phyloP scores from a whole-genome alignment of 1,284 basidiomycete species.

The Trichosporon faecale region DNA sequence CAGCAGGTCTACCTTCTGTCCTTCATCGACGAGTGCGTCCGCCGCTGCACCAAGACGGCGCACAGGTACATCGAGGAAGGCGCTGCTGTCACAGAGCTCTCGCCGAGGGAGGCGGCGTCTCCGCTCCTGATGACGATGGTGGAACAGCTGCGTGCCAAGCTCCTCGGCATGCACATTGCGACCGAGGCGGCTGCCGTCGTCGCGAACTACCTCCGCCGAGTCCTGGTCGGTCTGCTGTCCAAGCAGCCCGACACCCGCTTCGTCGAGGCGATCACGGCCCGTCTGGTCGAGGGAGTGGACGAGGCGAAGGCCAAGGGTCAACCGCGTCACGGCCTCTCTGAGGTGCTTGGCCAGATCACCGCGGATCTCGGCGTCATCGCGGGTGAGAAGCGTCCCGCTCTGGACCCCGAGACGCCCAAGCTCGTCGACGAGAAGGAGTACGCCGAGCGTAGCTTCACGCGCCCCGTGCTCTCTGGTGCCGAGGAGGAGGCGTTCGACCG shows the following conservation, averaged over 20 bases:
- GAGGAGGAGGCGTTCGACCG: not conserved
- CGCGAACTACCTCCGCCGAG: slow-evolving; percentile 61
- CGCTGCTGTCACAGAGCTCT: slow-evolving; percentile 39
- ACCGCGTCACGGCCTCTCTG: slow-evolving; percentile 51
- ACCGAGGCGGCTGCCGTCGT: slow-evolving; percentile 65
- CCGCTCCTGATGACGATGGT: slow-evolving; percentile 71
- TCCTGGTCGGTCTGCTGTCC: slow-evolving; percentile 60
- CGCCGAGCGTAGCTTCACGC: slow-evolving; percentile 17
- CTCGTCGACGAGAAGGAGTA: slow-evolving; percentile 26
- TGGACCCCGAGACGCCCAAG: slow-evolving; percentile 20
- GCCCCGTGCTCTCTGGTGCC: slow-evolving; percentile 13
- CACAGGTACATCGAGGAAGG: slow-evolving; percentile 81
- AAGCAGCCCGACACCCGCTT: slow-evolving; percentile 56
- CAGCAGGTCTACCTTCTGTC: slow-evolving; percentile 63
- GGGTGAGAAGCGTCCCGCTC: not conserved
- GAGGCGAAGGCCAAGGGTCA: slow-evolving; percentile 40
- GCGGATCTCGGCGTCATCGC: slow-evolving; percentile 57
- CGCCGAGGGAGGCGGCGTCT: slow-evolving; percentile 55
- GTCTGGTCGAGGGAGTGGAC: slow-evolving; percentile 28
- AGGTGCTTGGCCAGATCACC: slow-evolving; percentile 59
- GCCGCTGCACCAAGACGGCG: slow-evolving; percentile 77
- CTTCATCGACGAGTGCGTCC: slow-evolving; percentile 83
- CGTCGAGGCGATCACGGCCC: slow-evolving; percentile 29
- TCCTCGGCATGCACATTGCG: slow-evolving; percentile 58
- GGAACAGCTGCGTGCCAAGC: slow-evolving; percentile 69